Conservation (phyloP, 139 green algal species). For the Pseudopediastrum boryanum region DNA sequence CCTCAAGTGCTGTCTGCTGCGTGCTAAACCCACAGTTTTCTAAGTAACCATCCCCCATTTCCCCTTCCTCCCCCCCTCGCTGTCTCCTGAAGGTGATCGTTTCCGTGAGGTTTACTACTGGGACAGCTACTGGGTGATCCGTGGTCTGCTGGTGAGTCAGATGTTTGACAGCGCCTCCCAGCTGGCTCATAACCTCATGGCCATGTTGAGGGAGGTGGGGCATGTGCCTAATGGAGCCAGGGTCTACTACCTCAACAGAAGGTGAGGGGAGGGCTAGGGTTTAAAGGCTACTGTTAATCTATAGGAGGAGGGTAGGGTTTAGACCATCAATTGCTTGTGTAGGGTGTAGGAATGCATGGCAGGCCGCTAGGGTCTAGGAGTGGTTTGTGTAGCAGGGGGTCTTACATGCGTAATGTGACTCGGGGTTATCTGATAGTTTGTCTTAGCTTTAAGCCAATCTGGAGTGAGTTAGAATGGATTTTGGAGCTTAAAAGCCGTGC, state of each 20-base stretch:
- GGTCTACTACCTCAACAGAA: slow-evolving; percentile 94
- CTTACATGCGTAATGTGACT: neutral
- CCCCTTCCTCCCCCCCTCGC: too few species aligned
- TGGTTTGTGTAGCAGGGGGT: neutral
- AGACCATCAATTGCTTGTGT: neutral
- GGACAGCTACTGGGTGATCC: slow-evolving; percentile 87
- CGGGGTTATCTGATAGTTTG: neutral
- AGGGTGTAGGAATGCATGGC: neutral
- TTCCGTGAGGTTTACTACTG: slow-evolving; percentile 93
- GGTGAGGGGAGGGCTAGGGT: too few species aligned
- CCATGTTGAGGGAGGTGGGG: slow-evolving; percentile 60
- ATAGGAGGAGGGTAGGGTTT: neutral
- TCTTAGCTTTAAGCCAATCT: too few species aligned
- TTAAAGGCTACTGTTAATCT: too few species aligned
- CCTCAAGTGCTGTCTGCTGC: too few species aligned
- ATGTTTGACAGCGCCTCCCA: slow-evolving; percentile 66
- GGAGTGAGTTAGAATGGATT: too few species aligned
- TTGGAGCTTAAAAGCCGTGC: too few species aligned
- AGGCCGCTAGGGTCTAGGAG: neutral
- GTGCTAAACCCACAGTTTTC: too few species aligned
- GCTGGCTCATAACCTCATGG: slow-evolving; percentile 79
- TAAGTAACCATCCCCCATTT: too few species aligned
- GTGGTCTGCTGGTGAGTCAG: slow-evolving; percentile 79
- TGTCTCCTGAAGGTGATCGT: too few species aligned
- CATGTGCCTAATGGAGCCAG: slow-evolving; percentile 90